These are phyloP conservation scores for Fraxinus excelsior DNA, from an alignment of 257 asterid genomes.

Conservation along the genomic window DNA sequence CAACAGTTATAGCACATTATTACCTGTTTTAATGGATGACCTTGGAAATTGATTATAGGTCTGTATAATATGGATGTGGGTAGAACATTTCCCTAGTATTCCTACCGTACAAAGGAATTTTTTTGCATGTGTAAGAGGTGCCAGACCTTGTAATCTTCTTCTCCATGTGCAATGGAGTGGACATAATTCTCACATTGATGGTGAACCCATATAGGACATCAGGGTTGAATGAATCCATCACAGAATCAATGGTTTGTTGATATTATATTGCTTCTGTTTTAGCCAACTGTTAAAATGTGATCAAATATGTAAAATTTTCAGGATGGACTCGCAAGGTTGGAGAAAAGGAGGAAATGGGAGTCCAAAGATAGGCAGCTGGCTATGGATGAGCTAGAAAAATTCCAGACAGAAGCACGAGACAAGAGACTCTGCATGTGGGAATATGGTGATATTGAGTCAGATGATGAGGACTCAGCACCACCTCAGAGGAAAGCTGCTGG, in stretches of 20 bases:
- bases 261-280: neutral
- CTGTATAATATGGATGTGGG: neutral
- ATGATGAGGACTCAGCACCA: slow-evolving; percentile 77
- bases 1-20: neutral
- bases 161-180: too few species aligned
- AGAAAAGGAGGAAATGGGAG: slow-evolving; percentile 81
- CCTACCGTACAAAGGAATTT: too few species aligned
- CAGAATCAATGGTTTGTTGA: too few species aligned
- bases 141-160: too few species aligned
- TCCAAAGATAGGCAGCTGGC: slow-evolving; percentile 58
- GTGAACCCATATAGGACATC: too few species aligned
- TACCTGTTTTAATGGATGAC: neutral
- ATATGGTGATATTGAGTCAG: slow-evolving; percentile 90
- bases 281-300: neutral
- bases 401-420: slow-evolving; percentile 73
- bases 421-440: slow-evolving; percentile 93
- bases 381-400: slow-evolving; percentile 78
- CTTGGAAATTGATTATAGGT: neutral
- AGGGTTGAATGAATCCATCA: too few species aligned
- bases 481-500: slow-evolving; percentile 45
- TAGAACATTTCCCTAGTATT: neutral
- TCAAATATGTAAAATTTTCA: slow-evolving; percentile 30
- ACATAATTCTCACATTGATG: too few species aligned
- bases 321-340: slow-evolving; percentile 96
- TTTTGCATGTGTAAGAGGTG: too few species aligned